Percentiles rank a stretch among this genome's conserved stretches.
These are phyloP conservation scores for Oryza meridionalis DNA, from an alignment of 176 grass and related monocot species.

Conservation along the genomic window DNA sequence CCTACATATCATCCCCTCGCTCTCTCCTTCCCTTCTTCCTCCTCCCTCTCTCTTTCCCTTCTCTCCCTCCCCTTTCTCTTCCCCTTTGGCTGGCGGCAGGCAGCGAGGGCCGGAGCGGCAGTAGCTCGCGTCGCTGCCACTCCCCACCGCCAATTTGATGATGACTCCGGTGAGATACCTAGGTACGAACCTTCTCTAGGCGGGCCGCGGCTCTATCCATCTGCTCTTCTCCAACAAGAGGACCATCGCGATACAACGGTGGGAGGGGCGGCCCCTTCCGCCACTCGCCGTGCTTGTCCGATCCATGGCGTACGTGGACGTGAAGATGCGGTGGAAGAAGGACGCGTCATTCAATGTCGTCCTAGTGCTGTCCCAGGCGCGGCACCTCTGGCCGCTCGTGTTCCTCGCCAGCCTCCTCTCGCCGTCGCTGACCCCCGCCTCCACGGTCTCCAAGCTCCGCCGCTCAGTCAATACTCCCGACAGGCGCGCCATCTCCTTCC, in stretches of 20 bases:
- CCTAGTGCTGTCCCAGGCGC: constrained; percentile 51
- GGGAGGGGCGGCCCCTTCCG: background rate
- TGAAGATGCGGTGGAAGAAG: constrained; percentile 88
- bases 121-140: too few species aligned
- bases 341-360: constrained; percentile 61
- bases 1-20: too few species aligned
- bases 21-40: too few species aligned
- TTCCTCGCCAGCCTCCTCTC: constrained; percentile 56
- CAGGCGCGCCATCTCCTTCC: constrained; percentile 55
- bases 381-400: constrained; percentile 57
- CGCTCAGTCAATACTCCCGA: constrained; percentile 59
- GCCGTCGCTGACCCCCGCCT: constrained; percentile 50
- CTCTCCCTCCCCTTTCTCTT: too few species aligned
- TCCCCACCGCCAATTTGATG: too few species aligned
- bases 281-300: constrained; percentile 37
- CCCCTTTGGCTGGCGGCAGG: too few species aligned
- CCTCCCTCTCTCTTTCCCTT: too few species aligned
- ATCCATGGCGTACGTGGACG: constrained; percentile 62
- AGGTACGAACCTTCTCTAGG: too few species aligned
- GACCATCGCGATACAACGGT: background rate
- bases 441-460: constrained; percentile 66
- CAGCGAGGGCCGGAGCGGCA: too few species aligned
- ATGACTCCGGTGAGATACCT: too few species aligned
- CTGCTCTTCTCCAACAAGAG: background rate
- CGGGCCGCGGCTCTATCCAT: too few species aligned